phyloP scores from a whole-genome alignment of 2,329 filamentous ascomycete species.

The Sclerotinia spermophila region DNA sequence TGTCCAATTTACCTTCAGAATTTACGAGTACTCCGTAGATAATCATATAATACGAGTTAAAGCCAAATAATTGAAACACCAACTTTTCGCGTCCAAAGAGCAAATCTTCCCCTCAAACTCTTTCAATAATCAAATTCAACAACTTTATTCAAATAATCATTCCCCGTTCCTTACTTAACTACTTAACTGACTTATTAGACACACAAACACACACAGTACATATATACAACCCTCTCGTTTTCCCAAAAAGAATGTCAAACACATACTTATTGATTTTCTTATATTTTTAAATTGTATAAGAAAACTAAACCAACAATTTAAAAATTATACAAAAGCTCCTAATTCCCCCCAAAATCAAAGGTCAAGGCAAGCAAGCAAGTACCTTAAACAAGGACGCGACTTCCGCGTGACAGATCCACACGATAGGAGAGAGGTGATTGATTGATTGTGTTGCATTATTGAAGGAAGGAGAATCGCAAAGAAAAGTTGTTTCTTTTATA shows the following conservation, averaged over 20 bases:
- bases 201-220: not conserved
- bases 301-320: not conserved
- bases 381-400: conserved; percentile 17
- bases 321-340: not conserved
- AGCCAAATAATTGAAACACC: not conserved
- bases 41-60: no score
- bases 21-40: no score
- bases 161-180: not conserved
- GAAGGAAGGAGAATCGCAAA: conserved; percentile 10
- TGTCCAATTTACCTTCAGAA: no score
- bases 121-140: not conserved
- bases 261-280: not conserved
- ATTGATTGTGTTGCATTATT: not conserved
- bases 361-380: not conserved
- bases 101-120: not conserved
- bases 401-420: conserved; percentile 16
- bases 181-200: no score
- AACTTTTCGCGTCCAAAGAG: conserved; percentile 11
- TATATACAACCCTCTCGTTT: no score
- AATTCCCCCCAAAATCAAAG: not conserved
- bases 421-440: not conserved
- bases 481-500: not conserved
- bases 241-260: no score
- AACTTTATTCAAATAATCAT: not conserved
- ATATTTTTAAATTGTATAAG: not conserved